phyloP scores from a whole-genome alignment of 129 eudicot genomes.

The Flaveria linearis region DNA sequence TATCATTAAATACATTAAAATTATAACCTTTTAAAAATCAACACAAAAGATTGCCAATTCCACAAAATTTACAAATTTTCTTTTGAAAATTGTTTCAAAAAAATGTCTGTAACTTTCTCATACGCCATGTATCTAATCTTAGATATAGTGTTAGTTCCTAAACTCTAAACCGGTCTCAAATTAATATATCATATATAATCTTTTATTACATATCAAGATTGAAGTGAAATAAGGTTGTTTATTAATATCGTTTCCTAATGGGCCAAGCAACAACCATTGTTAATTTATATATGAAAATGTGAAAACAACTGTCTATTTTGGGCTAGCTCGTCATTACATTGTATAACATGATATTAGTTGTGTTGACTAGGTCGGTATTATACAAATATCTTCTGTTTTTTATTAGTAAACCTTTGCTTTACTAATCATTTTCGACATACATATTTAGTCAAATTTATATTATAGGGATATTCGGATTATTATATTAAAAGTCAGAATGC shows the following conservation, averaged over 20 bases:
- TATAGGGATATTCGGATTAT: not conserved
- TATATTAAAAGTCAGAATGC: not conserved
- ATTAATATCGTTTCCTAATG: not conserved
- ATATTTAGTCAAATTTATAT: not conserved
- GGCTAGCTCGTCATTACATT: not conserved
- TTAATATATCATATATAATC: not conserved
- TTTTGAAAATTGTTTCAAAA: too few species aligned
- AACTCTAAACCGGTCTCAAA: not conserved
- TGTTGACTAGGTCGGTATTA: not conserved
- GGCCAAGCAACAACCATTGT: not conserved
- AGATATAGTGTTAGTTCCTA: not conserved
- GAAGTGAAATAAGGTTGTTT: too few species aligned
- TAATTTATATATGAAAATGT: too few species aligned
- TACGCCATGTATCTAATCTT: not conserved
- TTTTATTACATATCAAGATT: not conserved
- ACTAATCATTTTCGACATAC: not conserved
- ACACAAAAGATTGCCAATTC: too few species aligned
- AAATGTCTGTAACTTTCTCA: too few species aligned
- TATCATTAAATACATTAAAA: too few species aligned
- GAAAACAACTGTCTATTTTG: not conserved
- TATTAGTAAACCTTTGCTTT: not conserved
- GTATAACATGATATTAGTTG: not conserved
- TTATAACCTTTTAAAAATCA: too few species aligned
- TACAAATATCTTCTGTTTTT: not conserved
- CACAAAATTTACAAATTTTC: too few species aligned